Evolutionary conservation across 176 grass and related monocot species (phyloP).

Genomic region (Oryza punctata): DNA sequence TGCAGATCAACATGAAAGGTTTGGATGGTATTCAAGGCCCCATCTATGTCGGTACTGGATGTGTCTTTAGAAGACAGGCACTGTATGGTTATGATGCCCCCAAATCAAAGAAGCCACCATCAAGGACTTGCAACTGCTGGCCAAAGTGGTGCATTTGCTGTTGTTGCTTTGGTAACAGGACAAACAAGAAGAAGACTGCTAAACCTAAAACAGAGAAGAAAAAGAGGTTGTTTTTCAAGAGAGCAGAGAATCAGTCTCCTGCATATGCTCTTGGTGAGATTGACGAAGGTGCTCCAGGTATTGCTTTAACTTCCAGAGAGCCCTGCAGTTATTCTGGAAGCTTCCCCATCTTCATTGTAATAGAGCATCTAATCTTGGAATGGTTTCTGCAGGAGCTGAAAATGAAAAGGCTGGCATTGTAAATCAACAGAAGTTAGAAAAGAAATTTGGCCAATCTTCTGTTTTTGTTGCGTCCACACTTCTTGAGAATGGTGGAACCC

Average conservation of each 20-base stretch:
- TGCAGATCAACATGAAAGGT: conserved; percentile 98
- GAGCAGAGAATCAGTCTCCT: conserved; percentile 58
- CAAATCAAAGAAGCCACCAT: conserved; percentile 82
- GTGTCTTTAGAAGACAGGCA: conserved; percentile 79
- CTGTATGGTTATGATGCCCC: conserved; percentile 88
- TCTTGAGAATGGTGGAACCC: conserved; percentile 66
- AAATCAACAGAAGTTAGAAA: conserved; percentile 65
- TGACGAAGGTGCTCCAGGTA: conserved; percentile 64
- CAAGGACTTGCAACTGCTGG: conserved; percentile 87
- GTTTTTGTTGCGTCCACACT: conserved; percentile 77
- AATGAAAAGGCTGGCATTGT: conserved; percentile 44
- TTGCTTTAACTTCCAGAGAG: background rate
- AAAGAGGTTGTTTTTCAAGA: conserved; percentile 62
- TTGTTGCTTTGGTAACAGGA: conserved; percentile 53
- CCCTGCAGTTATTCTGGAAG: background rate
- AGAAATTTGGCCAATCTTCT: conserved; percentile 78
- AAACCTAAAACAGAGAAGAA: conserved; percentile 76
- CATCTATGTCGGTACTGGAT: conserved; percentile 95
- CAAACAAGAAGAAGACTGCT: conserved; percentile 62
- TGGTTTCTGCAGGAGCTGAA: conserved; percentile 46
- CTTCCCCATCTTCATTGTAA: background rate
- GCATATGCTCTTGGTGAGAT: conserved; percentile 72
- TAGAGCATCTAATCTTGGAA: background rate
- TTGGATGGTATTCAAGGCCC: conserved; percentile 98
- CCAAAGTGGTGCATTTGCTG: conserved; percentile 74